Conservation (phyloP, 2,329 filamentous ascomycete species). For the Fusarium verticillioides region DNA sequence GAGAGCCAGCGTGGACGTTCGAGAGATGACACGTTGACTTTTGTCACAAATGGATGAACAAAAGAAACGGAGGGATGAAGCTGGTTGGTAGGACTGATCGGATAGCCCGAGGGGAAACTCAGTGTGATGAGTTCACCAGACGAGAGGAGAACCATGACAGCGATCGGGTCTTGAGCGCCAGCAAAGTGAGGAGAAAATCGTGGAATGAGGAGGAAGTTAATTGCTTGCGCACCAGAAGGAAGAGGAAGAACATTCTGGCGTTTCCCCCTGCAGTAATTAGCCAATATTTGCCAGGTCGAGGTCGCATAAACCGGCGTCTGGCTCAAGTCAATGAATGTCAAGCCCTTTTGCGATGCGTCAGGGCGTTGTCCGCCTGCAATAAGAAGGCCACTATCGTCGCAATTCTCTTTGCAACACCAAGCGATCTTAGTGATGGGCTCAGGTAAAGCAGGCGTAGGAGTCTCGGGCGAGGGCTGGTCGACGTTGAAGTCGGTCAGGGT, state of each 20-base stretch:
- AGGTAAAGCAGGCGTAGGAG: conserved; percentile 68
- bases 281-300: conserved; percentile 85
- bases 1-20: conserved; percentile 87
- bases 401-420: conserved; percentile 95
- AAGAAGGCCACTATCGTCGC: conserved; percentile 90
- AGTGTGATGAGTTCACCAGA: conserved; percentile 91
- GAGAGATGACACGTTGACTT: conserved; percentile 76
- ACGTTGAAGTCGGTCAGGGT: conserved; percentile 80
- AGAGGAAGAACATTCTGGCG: conserved; percentile 76
- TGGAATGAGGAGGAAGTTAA: conserved; percentile 86
- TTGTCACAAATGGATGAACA: conserved; percentile 88
- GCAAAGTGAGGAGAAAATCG: conserved; percentile 85
- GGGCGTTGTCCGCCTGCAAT: conserved; percentile 82
- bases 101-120: conserved; percentile 91
- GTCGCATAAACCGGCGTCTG: conserved; percentile 91
- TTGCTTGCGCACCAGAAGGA: conserved; percentile 79
- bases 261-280: conserved; percentile 83
- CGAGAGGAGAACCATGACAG: conserved; percentile 79
- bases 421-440: conserved; percentile 82
- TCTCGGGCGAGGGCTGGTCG: conserved; percentile 69
- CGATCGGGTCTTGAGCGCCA: conserved; percentile 90
- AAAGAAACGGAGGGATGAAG: conserved; percentile 88
- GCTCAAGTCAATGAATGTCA: conserved; percentile 92
- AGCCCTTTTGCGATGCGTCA: conserved; percentile 74
- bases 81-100: conserved; percentile 92